phyloP scores from a whole-genome alignment of 208 protist species.

The Trypanosoma vivax region DNA sequence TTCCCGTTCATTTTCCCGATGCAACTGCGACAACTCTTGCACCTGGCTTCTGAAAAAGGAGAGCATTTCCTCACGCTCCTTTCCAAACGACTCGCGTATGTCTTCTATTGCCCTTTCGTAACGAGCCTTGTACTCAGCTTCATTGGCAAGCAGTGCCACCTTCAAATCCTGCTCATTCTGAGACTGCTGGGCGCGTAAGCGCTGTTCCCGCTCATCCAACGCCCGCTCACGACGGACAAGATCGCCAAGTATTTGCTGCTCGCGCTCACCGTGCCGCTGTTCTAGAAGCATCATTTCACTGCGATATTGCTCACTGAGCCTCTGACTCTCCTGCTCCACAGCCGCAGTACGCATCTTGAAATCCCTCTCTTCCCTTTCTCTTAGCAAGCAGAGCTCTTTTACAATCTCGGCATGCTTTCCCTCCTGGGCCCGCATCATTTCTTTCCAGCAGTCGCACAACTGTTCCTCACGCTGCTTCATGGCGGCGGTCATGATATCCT shows the following conservation, averaged over 20 bases:
- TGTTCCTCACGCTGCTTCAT: slow-evolving; percentile 35
- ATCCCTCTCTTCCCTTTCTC: slow-evolving; percentile 32
- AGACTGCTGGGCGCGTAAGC: slow-evolving; percentile 23
- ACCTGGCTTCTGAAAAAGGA: slow-evolving; percentile 44
- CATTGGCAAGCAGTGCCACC: slow-evolving; percentile 25
- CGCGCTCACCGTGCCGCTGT: slow-evolving; percentile 32
- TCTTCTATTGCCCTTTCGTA: slow-evolving; percentile 45
- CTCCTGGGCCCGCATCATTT: slow-evolving; percentile 21
- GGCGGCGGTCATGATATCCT: slow-evolving; percentile 23
- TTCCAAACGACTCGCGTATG: slow-evolving; percentile 25
- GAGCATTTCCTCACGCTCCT: slow-evolving; percentile 37
- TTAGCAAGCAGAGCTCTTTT: slow-evolving; percentile 20
- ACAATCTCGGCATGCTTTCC: slow-evolving; percentile 31
- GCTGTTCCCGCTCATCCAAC: slow-evolving; percentile 37
- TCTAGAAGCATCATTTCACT: slow-evolving; percentile 19
- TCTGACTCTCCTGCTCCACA: slow-evolving; percentile 43
- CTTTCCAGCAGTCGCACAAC: slow-evolving; percentile 30
- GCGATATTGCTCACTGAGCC: slow-evolving; percentile 22
- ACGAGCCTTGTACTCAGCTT: slow-evolving; percentile 38
- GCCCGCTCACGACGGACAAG: slow-evolving; percentile 47
- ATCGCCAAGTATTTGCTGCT: slow-evolving; percentile 37
- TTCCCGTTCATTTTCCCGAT: slow-evolving; percentile 48
- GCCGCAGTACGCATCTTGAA: slow-evolving; percentile 19
- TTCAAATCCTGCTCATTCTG: slow-evolving; percentile 35
- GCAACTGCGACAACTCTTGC: slow-evolving; percentile 51